Conservation (phyloP, 176 grass and related monocot genomes). For the Musa troglodytarum region DNA sequence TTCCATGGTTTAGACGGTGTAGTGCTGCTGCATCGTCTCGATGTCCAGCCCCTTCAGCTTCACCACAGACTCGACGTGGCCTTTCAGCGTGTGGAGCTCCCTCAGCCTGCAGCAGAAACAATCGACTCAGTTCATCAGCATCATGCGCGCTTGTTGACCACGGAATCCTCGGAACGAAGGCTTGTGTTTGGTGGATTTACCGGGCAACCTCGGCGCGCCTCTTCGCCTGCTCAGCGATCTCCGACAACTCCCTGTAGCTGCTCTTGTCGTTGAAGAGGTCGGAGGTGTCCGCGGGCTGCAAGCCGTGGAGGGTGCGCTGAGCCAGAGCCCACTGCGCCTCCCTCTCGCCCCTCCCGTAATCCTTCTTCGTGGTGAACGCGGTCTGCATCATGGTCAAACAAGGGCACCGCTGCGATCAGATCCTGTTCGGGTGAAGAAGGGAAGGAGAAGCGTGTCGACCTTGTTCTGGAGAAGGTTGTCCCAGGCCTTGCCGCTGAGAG, state of each 20-base stretch:
- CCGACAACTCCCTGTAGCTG: slow-evolving; percentile 71
- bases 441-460: not conserved
- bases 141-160: not conserved
- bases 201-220: slow-evolving; percentile 71
- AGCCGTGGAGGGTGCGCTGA: slow-evolving; percentile 69
- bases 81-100: slow-evolving; percentile 41
- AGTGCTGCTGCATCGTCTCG: slow-evolving; percentile 32
- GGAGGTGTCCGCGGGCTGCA: slow-evolving; percentile 27
- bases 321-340: slow-evolving; percentile 93
- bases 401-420: not conserved
- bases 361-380: slow-evolving; percentile 60
- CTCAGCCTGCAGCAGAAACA: slow-evolving; percentile 23
- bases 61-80: slow-evolving; percentile 35
- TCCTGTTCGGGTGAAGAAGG: not conserved
- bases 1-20: slow-evolving; percentile 22
- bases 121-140: not conserved
- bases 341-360: slow-evolving; percentile 74
- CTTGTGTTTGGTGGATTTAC: slow-evolving; percentile 12
- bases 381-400: slow-evolving; percentile 26
- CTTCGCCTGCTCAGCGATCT: slow-evolving; percentile 84
- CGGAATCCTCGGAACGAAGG: too few relatives aligned
- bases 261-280: slow-evolving; percentile 36
- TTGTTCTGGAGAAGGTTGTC: slow-evolving; percentile 71
- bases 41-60: slow-evolving; percentile 44
- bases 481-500: slow-evolving; percentile 81